Percentiles rank a stretch among this genome's conserved stretches.
phyloP scores from a whole-genome alignment of 116 monocot species.

The Trichopus zeylanicus region DNA sequence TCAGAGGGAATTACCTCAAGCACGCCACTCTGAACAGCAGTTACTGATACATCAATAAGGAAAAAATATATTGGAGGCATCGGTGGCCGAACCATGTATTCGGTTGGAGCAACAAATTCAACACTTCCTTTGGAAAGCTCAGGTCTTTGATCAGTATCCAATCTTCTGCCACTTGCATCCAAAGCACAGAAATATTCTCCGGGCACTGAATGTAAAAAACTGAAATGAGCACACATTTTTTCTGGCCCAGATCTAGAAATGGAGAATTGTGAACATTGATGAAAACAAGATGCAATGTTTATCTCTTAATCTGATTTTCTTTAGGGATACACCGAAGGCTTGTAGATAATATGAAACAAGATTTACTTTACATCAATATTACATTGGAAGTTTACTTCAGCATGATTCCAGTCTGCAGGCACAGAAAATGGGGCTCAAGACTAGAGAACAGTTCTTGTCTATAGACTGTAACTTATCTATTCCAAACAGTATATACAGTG shows the following conservation, averaged over 20 bases:
- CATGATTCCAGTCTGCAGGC: no score
- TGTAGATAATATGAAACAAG: no score
- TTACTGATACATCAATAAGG: constrained; percentile 82
- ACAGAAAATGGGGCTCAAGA: no score
- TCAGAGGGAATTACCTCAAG: constrained; percentile 55
- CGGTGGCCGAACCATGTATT: constrained; percentile 97
- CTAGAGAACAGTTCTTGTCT: no score
- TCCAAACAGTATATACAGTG: no score
- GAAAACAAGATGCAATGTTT: no score
- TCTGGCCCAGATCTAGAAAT: neutral
- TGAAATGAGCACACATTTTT: neutral
- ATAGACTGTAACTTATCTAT: no score
- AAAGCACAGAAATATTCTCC: constrained; percentile 74
- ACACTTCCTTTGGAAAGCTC: constrained; percentile 88
- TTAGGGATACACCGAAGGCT: no score
- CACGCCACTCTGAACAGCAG: constrained; percentile 64
- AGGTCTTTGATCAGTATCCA: constrained; percentile 70
- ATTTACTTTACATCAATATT: no score
- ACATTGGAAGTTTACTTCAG: no score
- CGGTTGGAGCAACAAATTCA: constrained; percentile 94
- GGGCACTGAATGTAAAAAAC: constrained; percentile 41
- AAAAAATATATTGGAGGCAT: constrained; percentile 97
- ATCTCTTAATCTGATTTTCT: no score
- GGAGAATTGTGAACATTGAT: no score
- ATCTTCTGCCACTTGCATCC: constrained; percentile 81